Evolutionary conservation across 192 early-diverging fungal species (phyloP).

Genomic region (Diversispora eburnea): DNA sequence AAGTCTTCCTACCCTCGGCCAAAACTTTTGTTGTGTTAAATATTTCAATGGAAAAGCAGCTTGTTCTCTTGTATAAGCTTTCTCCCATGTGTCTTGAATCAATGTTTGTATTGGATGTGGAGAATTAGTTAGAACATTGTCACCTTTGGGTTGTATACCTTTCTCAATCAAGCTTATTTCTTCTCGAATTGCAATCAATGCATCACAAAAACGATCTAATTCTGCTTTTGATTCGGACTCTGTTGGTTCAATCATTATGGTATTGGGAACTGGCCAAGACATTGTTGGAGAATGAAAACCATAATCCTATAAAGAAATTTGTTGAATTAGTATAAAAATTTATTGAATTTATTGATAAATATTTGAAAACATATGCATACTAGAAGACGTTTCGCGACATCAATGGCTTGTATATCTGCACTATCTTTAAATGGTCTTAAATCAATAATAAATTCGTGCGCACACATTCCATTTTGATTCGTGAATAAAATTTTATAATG

Average conservation of each 20-base stretch:
- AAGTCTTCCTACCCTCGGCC: slow-evolving; percentile 88
- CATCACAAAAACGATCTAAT: slow-evolving; percentile 96
- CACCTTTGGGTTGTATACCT: slow-evolving; percentile 75
- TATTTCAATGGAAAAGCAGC: slow-evolving; percentile 89
- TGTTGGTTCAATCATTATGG: slow-evolving; percentile 99
- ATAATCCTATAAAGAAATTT: slow-evolving; percentile 61
- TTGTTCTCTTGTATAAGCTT: slow-evolving; percentile 77
- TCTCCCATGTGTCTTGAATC: slow-evolving; percentile 71
- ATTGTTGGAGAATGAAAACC: slow-evolving; percentile 99
- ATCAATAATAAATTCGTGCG: slow-evolving; percentile 99
- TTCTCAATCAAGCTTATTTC: slow-evolving; percentile 90
- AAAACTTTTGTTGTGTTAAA: slow-evolving; percentile 91
- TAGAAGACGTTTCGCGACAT: slow-evolving; percentile 97
- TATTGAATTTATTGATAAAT: not conserved
- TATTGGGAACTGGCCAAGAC: slow-evolving; percentile 99
- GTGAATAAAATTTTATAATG: slow-evolving; percentile 93
- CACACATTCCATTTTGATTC: slow-evolving; percentile 93
- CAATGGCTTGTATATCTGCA: slow-evolving; percentile 86
- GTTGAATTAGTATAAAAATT: not conserved
- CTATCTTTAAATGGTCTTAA: slow-evolving; percentile 79
- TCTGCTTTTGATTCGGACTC: slow-evolving; percentile 93
- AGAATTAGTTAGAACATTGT: slow-evolving; percentile 85
- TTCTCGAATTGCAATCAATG: slow-evolving; percentile 91
- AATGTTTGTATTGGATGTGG: slow-evolving; percentile 84
- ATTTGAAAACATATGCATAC: not conserved